phyloP scores from a whole-genome alignment of 345 rosid genomes.

The Salix suchowensis region DNA sequence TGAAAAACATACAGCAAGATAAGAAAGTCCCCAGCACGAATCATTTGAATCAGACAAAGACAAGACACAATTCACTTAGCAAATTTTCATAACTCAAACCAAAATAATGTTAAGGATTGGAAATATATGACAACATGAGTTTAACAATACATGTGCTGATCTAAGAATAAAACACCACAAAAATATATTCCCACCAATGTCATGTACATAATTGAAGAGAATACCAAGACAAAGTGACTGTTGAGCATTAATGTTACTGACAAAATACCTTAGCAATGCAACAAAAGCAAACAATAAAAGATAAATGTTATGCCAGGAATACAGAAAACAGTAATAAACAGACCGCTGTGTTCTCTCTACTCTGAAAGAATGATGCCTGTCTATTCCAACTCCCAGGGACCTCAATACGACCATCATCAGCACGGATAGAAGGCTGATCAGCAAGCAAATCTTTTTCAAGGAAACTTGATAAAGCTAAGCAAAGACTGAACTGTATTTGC shows the following conservation, averaged over 20 bases:
- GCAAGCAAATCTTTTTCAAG: constrained; percentile 44
- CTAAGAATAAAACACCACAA: not conserved
- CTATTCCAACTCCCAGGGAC: constrained; percentile 51
- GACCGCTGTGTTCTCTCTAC: constrained; percentile 61
- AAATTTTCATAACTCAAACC: not conserved
- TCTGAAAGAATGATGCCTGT: constrained; percentile 58
- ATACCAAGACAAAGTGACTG: not conserved
- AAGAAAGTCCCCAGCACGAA: not conserved
- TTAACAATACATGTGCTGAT: not conserved
- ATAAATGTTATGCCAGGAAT: not conserved
- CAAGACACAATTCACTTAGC: not conserved
- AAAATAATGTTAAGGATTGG: not conserved
- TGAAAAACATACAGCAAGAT: not conserved
- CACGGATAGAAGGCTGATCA: constrained; percentile 39
- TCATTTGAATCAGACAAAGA: not conserved
- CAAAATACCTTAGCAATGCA: not conserved
- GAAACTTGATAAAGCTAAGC: constrained; percentile 54
- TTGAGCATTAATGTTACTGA: not conserved
- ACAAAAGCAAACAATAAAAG: not conserved
- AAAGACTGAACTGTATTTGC: constrained; percentile 67
- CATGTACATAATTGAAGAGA: not conserved
- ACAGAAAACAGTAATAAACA: constrained; percentile 35
- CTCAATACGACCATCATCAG: constrained; percentile 68
- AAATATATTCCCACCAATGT: not conserved
- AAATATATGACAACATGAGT: not conserved